Conservation (phyloP, 1,284 basidiomycete species). For the Microbotryum intermedium region DNA sequence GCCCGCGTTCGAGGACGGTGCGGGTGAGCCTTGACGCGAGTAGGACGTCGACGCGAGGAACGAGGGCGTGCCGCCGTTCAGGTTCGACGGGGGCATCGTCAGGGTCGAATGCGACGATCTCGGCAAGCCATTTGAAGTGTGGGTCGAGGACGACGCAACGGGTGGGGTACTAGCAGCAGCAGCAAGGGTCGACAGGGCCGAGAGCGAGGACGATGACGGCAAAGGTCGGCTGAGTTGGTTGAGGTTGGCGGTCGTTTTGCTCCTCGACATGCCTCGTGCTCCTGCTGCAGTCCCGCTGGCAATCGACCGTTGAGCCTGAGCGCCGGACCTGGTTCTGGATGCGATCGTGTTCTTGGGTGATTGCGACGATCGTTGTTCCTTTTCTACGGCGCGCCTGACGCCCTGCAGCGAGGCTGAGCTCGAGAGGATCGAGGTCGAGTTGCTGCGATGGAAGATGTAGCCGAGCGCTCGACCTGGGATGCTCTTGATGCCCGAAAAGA, state of each 20-base stretch:
- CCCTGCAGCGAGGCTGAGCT: constrained; percentile 12
- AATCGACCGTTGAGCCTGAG: not conserved
- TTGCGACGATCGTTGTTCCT: not conserved
- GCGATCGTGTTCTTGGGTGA: not conserved
- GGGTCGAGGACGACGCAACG: not conserved
- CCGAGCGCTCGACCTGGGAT: constrained; percentile 17
- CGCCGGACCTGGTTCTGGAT: not conserved
- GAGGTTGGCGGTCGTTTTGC: constrained; percentile 8
- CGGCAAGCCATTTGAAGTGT: not conserved
- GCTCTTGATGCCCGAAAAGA: constrained; percentile 11
- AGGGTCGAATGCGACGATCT: constrained; percentile 18
- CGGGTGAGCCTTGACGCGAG: constrained; percentile 14
- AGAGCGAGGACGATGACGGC: constrained; percentile 19
- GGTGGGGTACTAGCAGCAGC: not conserved
- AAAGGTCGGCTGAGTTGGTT: not conserved
- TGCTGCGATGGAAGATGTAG: not conserved
- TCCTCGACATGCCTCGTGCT: constrained; percentile 6
- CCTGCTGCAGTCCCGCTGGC: not conserved
- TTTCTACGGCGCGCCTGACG: constrained; percentile 15
- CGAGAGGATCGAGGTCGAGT: not conserved
- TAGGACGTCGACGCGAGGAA: constrained; percentile 16
- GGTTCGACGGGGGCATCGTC: constrained; percentile 5
- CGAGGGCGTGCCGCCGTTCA: not conserved
- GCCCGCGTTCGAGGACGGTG: constrained; percentile 10
- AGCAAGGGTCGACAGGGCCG: constrained; percentile 14